Conservation (phyloP, 108 stramenopile species). For the Mediolabrus comicus region DNA sequence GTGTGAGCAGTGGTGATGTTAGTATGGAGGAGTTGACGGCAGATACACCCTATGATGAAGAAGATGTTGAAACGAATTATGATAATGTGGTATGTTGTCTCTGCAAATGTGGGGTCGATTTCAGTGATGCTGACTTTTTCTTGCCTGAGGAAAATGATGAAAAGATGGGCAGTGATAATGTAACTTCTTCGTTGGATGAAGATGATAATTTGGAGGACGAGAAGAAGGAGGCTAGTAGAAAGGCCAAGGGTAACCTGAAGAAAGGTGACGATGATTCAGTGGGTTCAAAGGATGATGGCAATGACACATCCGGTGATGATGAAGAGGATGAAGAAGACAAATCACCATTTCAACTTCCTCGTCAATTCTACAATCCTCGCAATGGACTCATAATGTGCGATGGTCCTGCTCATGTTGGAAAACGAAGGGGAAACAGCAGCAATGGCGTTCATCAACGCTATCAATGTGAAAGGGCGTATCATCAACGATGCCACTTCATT, state of each 20-base stretch:
- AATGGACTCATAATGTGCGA: conserved; percentile 84
- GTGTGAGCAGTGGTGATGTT: not conserved
- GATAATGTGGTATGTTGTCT: conserved; percentile 69
- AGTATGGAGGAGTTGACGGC: not conserved
- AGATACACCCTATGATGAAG: too few relatives aligned
- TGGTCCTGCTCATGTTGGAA: conserved; percentile 29
- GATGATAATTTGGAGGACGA: not conserved
- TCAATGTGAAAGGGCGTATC: conserved; percentile 75
- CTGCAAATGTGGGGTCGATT: conserved; percentile 83
- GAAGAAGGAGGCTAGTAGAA: not conserved
- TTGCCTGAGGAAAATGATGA: conserved; percentile 2
- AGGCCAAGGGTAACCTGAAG: not conserved
- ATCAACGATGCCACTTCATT: conserved; percentile 89
- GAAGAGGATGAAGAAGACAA: too few relatives aligned
- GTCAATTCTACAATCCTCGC: conserved; percentile 60
- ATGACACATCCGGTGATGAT: conserved; percentile 40
- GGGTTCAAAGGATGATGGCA: too few relatives aligned
- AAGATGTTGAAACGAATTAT: too few relatives aligned
- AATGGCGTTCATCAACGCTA: conserved; percentile 10
- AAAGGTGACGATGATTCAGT: not conserved
- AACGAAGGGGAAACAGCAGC: conserved; percentile 1
- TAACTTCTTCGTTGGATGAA: too few relatives aligned
- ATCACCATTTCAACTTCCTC: conserved; percentile 56
- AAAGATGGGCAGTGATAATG: not conserved
- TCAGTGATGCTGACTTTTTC: conserved; percentile 68